A percentile compares a stretch with the other conserved stretches of the same genome.
phyloP scores from a whole-genome alignment of 2,329 filamentous ascomycete species.

The Talaromyces albobiverticillius region DNA sequence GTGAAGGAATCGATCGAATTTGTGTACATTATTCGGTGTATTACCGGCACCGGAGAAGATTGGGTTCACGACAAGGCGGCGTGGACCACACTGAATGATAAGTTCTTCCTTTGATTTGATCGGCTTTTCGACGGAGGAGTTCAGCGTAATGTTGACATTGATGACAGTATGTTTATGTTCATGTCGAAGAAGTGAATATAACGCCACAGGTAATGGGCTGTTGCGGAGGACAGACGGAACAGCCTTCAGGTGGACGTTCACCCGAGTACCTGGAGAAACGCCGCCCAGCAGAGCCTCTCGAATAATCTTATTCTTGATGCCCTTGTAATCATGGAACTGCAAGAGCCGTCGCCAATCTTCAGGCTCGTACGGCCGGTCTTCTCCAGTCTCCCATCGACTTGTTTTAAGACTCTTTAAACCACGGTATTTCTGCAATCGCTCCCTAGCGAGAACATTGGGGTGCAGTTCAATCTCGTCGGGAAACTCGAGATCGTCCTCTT shows the following conservation, averaged over 20 bases:
- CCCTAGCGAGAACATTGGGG: conserved; percentile 79
- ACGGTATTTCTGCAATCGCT: conserved; percentile 80
- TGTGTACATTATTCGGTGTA: conserved; percentile 95
- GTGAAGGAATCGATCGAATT: conserved; percentile 88
- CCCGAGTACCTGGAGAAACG: conserved; percentile 76
- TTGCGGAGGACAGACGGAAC: conserved; percentile 55
- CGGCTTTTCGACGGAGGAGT: conserved; percentile 69
- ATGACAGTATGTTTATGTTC: conserved; percentile 90
- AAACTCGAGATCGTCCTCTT: conserved; percentile 88
- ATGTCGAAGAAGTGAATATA: conserved; percentile 87
- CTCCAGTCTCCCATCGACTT: conserved; percentile 83
- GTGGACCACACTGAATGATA: conserved; percentile 84
- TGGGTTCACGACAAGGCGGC: conserved; percentile 82
- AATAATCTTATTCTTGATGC: conserved; percentile 70
- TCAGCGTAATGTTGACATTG: conserved; percentile 86
- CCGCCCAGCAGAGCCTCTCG: conserved; percentile 88
- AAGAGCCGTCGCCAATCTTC: conserved; percentile 85
- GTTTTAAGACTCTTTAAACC: conserved; percentile 88
- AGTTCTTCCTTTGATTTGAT: conserved; percentile 91
- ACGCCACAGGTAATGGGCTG: conserved; percentile 58
- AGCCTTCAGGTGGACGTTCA: conserved; percentile 70
- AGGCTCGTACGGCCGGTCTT: conserved; percentile 82
- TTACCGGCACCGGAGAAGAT: conserved; percentile 86
- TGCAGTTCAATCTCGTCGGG: conserved; percentile 95
- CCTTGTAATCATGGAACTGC: conserved; percentile 85